These are phyloP conservation scores for Senna tora DNA, from an alignment of 306 rosid species.

Conservation along the genomic window DNA sequence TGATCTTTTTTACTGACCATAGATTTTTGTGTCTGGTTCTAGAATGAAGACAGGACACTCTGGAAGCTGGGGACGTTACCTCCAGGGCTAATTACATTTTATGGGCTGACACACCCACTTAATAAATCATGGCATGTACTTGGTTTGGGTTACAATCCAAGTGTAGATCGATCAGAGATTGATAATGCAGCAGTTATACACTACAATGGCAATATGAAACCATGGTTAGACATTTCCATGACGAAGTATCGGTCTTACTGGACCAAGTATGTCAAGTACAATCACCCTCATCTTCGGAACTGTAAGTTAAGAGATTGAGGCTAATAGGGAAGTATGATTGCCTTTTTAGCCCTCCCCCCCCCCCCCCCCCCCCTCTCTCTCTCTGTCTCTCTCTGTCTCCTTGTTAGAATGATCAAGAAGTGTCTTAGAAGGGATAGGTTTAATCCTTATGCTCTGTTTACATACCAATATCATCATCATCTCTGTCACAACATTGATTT, in stretches of 20 bases:
- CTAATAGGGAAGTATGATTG: constrained; percentile 26
- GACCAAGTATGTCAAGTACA: constrained; percentile 77
- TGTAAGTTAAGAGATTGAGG: constrained; percentile 64
- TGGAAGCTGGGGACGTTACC: constrained; percentile 98
- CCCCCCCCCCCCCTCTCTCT: too few species aligned
- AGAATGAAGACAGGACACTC: constrained; percentile 90
- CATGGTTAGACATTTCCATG: constrained; percentile 94
- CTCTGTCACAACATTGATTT: constrained; percentile 54
- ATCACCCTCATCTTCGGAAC: constrained; percentile 72
- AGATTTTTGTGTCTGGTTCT: constrained; percentile 38
- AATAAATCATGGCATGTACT: constrained; percentile 95
- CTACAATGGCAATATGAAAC: constrained; percentile 96
- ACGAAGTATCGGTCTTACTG: constrained; percentile 81
- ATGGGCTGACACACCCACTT: constrained; percentile 84
- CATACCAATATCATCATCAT: constrained; percentile 29
- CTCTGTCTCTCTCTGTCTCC: too few species aligned
- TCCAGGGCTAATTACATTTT: constrained; percentile 92
- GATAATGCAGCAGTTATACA: constrained; percentile 91
- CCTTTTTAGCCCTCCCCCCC: constrained; percentile 11
- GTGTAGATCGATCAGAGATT: constrained; percentile 59
- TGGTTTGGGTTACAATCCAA: constrained; percentile 97
- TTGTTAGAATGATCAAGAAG: constrained; percentile 42
- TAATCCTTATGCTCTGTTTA: constrained; percentile 26
- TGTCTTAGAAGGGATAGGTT: constrained; percentile 40
- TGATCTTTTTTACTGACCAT: constrained; percentile 23